These are phyloP conservation scores for Euphorbia corollata DNA, from an alignment of 441 rosid species.

Conservation along the genomic window DNA sequence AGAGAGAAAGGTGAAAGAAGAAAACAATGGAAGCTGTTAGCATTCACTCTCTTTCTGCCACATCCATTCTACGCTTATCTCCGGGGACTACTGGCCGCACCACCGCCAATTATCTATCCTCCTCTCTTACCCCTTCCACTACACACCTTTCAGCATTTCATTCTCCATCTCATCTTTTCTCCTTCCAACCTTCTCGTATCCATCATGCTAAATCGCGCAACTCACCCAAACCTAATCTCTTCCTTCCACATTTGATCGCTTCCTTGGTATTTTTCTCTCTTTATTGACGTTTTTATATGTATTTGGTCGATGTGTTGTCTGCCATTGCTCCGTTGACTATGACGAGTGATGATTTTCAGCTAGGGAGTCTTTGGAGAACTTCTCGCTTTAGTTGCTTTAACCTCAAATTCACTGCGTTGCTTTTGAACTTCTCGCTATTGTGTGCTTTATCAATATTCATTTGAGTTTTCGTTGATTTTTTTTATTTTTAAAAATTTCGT, in stretches of 20 bases:
- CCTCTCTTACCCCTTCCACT: constrained; percentile 22
- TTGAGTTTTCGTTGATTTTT: neutral
- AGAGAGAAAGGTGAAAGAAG: neutral
- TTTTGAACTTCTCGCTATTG: neutral
- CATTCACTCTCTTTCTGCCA: constrained; percentile 19
- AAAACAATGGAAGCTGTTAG: constrained; percentile 28
- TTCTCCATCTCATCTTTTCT: constrained; percentile 45
- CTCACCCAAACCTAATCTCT: constrained; percentile 37
- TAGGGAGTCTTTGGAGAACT: neutral
- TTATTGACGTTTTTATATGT: neutral
- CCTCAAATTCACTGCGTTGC: neutral
- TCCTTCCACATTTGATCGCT: constrained; percentile 83
- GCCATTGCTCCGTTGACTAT: constrained; percentile 3
- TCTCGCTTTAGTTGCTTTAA: neutral
- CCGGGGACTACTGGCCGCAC: constrained; percentile 9
- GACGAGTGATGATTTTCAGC: neutral
- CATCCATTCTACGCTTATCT: constrained; percentile 23
- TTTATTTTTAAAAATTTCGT: neutral
- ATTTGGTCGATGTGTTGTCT: neutral
- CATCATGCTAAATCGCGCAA: constrained; percentile 29
- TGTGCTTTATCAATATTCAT: neutral
- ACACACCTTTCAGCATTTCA: constrained; percentile 39
- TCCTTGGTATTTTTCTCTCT: constrained; percentile 38
- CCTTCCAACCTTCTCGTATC: constrained; percentile 30
- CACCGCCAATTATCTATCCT: constrained; percentile 20